phyloP scores from a whole-genome alignment of 176 grass and related monocot genomes.

The Hyparrhenia diplandra region DNA sequence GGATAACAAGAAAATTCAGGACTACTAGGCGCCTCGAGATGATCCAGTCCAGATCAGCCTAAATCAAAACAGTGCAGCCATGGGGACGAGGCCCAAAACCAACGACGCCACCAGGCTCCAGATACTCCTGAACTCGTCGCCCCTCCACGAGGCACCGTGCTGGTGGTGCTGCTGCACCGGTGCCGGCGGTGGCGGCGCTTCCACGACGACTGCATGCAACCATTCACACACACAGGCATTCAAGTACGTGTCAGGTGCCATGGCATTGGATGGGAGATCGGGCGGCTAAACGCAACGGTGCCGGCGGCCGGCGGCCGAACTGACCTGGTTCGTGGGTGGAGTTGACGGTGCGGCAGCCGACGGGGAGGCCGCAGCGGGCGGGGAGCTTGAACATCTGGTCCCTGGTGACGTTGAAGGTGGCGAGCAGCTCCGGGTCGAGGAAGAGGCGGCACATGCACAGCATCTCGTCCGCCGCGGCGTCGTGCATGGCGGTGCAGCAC shows the following conservation, averaged over 20 bases:
- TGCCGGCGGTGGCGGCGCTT: constrained; percentile 27
- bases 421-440: constrained; percentile 42
- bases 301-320: neutral
- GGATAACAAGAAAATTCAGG: neutral
- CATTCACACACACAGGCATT: neutral
- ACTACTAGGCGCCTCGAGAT: neutral
- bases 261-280: neutral
- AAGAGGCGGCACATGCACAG: constrained; percentile 43
- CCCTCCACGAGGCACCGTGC: neutral
- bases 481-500: constrained; percentile 44
- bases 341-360: constrained; percentile 15
- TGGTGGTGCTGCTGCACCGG: neutral
- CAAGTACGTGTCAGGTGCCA: neutral
- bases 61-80: neutral
- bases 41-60: neutral
- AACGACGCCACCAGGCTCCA: neutral
- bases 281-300: neutral
- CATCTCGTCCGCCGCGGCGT: constrained; percentile 25
- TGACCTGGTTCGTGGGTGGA: constrained; percentile 21
- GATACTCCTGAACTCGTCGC: neutral
- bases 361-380: constrained; percentile 23
- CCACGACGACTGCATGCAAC: constrained; percentile 26
- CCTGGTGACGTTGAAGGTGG: constrained; percentile 43
- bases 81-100: neutral
- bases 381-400: constrained; percentile 40